Evolutionary conservation across 108 stramenopile species (phyloP).

Genomic region (Nitzschia inconspicua): DNA sequence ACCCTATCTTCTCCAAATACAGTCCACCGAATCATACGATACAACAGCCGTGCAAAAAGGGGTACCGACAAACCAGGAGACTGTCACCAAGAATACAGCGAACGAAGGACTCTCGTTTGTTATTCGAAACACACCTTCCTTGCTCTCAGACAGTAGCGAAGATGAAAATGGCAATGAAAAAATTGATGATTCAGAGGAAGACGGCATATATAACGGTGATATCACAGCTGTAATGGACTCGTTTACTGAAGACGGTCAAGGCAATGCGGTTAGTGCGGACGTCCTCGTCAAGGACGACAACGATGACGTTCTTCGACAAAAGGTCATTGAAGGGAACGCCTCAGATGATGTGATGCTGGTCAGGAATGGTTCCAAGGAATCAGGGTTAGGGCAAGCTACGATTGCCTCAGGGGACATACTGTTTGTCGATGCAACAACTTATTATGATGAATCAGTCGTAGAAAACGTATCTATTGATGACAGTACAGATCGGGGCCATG

Average conservation of each 20-base stretch:
- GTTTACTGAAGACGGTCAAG: background rate
- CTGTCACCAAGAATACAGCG: no score
- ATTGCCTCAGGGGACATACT: background rate
- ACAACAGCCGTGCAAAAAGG: no score
- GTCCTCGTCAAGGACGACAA: background rate
- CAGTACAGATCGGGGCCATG: no score
- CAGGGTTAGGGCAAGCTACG: background rate
- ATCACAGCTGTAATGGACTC: background rate
- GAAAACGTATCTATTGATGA: no score
- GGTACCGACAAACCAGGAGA: no score
- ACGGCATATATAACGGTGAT: background rate
- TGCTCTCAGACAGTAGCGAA: background rate
- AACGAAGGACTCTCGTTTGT: no score
- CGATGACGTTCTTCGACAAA: background rate
- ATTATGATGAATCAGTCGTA: no score
- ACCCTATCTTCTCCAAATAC: no score
- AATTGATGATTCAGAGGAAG: background rate
- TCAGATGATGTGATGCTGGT: background rate
- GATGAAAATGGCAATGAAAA: background rate
- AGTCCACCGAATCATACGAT: no score
- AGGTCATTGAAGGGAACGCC: background rate
- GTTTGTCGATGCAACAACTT: no score
- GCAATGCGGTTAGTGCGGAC: background rate
- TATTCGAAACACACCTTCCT: no score
- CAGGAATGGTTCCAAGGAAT: background rate